A percentile compares a stretch with the other conserved stretches of the same genome.
phyloP scores from a whole-genome alignment of 2,329 filamentous ascomycete species.

The Neonectria sp. region DNA sequence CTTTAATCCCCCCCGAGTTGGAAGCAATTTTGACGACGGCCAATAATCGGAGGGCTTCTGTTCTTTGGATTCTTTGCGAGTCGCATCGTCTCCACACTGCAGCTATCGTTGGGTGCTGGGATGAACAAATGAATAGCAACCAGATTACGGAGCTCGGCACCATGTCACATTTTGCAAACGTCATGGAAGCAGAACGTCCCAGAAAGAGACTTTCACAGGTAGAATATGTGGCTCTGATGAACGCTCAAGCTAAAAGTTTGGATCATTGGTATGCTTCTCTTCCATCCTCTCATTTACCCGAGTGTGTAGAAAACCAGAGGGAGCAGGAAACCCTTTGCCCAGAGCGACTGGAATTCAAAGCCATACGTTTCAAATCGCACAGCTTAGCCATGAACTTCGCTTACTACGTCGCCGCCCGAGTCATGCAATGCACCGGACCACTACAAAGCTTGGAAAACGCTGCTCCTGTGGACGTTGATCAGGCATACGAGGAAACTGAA shows the following conservation, averaged over 20 bases:
- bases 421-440: slow-evolving; percentile 18
- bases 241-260: slow-evolving; percentile 1
- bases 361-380: slow-evolving; percentile 19
- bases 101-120: slow-evolving; percentile 9
- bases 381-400: slow-evolving; percentile 32
- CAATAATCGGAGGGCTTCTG: not conserved
- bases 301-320: not conserved
- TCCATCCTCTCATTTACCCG: slow-evolving; percentile 11
- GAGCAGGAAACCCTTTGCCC: not conserved
- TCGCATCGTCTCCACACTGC: slow-evolving; percentile 19
- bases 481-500: not conserved
- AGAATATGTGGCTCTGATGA: not conserved
- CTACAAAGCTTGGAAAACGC: not conserved
- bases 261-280: slow-evolving; percentile 24
- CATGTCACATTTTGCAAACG: not conserved
- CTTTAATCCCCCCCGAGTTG: not conserved
- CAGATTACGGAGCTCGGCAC: rapidly evolving
- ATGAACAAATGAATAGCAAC: not conserved
- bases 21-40: not conserved
- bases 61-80: slow-evolving; percentile 30
- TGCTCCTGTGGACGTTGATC: not conserved
- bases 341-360: not conserved
- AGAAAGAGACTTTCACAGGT: not conserved
- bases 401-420: slow-evolving; percentile 25
- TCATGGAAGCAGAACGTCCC: not conserved